Percentiles rank a stretch among this genome's conserved stretches.
Conservation (phyloP, 805 yeast genomes). For the Yamadazyma nakazawae region DNA sequence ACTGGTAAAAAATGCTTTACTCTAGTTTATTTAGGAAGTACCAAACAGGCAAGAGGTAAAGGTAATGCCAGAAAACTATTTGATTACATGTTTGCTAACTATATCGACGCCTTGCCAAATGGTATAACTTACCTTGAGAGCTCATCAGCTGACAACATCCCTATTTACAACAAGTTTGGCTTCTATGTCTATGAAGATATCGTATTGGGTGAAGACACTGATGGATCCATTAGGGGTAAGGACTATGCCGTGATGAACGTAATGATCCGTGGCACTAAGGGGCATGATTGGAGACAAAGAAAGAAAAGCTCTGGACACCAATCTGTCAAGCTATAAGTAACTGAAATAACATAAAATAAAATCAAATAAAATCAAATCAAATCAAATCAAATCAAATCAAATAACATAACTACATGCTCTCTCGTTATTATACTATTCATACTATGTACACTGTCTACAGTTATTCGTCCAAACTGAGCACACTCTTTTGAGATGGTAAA, state of each 20-base stretch:
- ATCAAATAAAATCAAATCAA: not conserved
- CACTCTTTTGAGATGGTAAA: constrained; percentile 58
- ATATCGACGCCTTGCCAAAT: constrained; percentile 40
- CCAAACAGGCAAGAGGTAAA: constrained; percentile 48
- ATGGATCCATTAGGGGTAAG: constrained; percentile 30
- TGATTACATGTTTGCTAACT: constrained; percentile 45
- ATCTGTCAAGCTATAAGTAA: not conserved
- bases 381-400: not conserved
- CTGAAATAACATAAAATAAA: too few species aligned
- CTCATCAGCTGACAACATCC: constrained; percentile 44
- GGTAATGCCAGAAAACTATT: constrained; percentile 52
- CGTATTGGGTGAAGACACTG: constrained; percentile 35
- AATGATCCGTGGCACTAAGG: constrained; percentile 39
- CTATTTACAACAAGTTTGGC: constrained; percentile 52
- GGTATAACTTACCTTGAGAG: constrained; percentile 50
- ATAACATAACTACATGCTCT: not conserved
- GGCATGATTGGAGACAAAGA: constrained; percentile 32
- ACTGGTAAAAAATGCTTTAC: constrained; percentile 36
- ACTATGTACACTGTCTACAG: not conserved
- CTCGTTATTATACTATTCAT: not conserved
- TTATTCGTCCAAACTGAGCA: constrained; percentile 41
- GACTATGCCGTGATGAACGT: constrained; percentile 43
- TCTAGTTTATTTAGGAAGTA: constrained; percentile 46
- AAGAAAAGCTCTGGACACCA: not conserved
- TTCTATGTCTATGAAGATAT: constrained; percentile 49